phyloP scores from a whole-genome alignment of 345 rosid genomes.

The Euphorbia peplus region DNA sequence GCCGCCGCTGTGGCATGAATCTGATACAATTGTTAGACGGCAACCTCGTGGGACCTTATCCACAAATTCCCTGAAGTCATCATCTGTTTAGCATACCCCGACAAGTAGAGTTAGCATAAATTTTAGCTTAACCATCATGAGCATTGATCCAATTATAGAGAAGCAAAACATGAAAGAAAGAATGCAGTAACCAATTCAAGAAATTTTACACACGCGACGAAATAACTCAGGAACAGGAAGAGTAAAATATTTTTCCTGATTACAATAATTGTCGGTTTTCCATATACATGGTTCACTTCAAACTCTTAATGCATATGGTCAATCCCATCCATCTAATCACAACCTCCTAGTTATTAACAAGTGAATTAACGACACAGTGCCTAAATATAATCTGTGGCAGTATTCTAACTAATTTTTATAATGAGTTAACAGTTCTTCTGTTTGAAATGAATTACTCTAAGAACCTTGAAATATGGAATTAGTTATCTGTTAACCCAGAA shows the following conservation, averaged over 20 bases:
- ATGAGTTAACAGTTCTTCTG: neutral
- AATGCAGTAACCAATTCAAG: neutral
- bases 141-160: neutral
- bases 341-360: neutral
- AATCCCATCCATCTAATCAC: too few species aligned
- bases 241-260: too few species aligned
- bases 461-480: neutral
- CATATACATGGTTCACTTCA: neutral
- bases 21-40: conserved; percentile 70
- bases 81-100: conserved; percentile 49
- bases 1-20: conserved; percentile 96
- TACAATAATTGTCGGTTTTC: too few species aligned
- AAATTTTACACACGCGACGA: too few species aligned
- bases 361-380: too few species aligned
- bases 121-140: neutral
- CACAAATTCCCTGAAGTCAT: conserved; percentile 83
- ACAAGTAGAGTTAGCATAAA: conserved; percentile 2
- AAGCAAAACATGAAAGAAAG: neutral
- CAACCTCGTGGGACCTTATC: conserved; percentile 64
- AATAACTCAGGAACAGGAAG: too few species aligned
- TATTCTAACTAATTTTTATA: neutral
- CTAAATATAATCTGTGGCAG: neutral
- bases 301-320: neutral
- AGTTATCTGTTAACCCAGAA: neutral
- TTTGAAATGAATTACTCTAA: neutral